Conservation (phyloP, 1,139 yeast genomes). For the Candida freyschussii region DNA sequence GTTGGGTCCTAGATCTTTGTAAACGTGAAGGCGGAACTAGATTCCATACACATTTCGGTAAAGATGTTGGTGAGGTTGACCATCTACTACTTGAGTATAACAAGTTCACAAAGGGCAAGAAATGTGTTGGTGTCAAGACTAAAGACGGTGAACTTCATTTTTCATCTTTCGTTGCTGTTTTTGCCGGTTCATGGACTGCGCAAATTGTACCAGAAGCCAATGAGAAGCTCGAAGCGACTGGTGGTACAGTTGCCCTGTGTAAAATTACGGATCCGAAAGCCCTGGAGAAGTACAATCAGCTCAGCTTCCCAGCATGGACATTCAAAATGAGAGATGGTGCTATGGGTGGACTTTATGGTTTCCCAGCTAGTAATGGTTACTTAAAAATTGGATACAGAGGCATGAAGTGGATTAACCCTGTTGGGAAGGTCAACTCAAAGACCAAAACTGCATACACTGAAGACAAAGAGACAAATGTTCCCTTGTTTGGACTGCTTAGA, state of each 20-base stretch:
- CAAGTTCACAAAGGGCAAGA: neutral
- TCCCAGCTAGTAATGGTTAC: slow-evolving; percentile 25
- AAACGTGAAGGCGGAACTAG: slow-evolving; percentile 9
- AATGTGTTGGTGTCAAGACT: slow-evolving; percentile 17
- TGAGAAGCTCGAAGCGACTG: slow-evolving; percentile 32
- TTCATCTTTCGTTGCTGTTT: slow-evolving; percentile 21
- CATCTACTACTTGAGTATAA: slow-evolving; percentile 4
- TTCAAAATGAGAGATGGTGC: slow-evolving; percentile 28
- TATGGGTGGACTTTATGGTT: slow-evolving; percentile 28
- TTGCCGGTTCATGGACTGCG: slow-evolving; percentile 21
- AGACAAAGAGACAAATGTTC: slow-evolving; percentile 20
- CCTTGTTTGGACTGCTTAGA: slow-evolving; percentile 18
- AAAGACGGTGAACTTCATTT: slow-evolving; percentile 19
- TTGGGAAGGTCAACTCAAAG: slow-evolving; percentile 29
- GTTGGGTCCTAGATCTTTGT: slow-evolving; percentile 29
- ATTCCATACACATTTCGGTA: slow-evolving; percentile 21
- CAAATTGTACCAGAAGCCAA: slow-evolving; percentile 23
- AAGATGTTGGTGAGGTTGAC: slow-evolving; percentile 7
- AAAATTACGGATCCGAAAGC: slow-evolving; percentile 26
- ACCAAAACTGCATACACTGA: slow-evolving; percentile 26
- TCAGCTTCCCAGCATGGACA: slow-evolving; percentile 30
- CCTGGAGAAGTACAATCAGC: slow-evolving; percentile 27
- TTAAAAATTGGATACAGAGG: slow-evolving; percentile 19
- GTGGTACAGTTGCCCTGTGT: slow-evolving; percentile 31
- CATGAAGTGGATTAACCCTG: slow-evolving; percentile 29